Conservation (phyloP, 2,329 filamentous ascomycete species). For the Thelonectria olida region DNA sequence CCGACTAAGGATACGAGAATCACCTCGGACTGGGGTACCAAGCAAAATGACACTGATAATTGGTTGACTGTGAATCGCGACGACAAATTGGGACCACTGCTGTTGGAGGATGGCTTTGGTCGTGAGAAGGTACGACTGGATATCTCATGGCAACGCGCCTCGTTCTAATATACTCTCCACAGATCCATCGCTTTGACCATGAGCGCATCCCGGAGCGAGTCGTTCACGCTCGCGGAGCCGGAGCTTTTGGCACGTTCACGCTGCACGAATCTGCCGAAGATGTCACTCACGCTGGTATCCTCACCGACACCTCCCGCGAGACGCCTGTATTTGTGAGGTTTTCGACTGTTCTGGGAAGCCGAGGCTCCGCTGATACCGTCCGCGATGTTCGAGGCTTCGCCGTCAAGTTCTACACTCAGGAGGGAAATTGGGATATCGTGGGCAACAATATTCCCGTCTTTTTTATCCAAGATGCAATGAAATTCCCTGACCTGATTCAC, state of each 20-base stretch:
- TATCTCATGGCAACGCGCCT: no score
- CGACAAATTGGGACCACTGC: conserved; percentile 70
- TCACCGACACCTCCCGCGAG: conserved; percentile 64
- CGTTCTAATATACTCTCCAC: background rate
- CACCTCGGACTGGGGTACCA: conserved; percentile 82
- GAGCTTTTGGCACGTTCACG: conserved; percentile 76
- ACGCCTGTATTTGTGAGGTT: conserved; percentile 63
- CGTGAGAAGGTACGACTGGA: conserved; percentile 72
- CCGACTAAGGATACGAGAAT: conserved; percentile 66
- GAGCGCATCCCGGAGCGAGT: conserved; percentile 68
- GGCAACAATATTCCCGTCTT: conserved; percentile 81
- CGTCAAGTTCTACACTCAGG: conserved; percentile 72
- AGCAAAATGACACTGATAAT: conserved; percentile 77
- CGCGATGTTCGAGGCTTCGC: conserved; percentile 86
- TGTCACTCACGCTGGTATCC: conserved; percentile 72
- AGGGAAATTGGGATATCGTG: conserved; percentile 80
- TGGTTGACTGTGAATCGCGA: conserved; percentile 75
- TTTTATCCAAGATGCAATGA: conserved; percentile 80
- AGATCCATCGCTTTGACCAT: conserved; percentile 80
- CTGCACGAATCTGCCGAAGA: conserved; percentile 73
- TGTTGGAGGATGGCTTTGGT: conserved; percentile 77
- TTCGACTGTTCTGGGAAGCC: conserved; percentile 79
- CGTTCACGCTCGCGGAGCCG: conserved; percentile 76
- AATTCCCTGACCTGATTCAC: conserved; percentile 74
- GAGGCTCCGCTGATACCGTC: conserved; percentile 82